phyloP scores from a whole-genome alignment of 2,329 filamentous ascomycete genomes.

The Cordyceps cicadae region DNA sequence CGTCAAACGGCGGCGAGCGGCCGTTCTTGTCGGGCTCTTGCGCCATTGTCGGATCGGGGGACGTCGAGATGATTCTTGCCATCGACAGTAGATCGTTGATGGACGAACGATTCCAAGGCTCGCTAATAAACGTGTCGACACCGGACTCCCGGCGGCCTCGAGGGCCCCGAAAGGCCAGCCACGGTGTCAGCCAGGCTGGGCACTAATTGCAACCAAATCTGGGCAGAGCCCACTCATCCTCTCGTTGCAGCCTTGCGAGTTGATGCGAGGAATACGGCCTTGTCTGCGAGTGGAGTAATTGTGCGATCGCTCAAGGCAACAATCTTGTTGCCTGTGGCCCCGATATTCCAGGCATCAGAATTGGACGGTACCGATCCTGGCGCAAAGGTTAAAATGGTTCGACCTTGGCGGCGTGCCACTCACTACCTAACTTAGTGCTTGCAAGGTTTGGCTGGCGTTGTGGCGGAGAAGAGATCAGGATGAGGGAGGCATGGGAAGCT shows the following conservation, averaged over 20 bases:
- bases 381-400: neutral
- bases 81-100: neutral
- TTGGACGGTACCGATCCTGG: neutral
- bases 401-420: neutral
- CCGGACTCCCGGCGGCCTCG: neutral
- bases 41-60: neutral
- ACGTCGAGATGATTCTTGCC: neutral
- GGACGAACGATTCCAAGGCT: neutral
- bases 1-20: neutral
- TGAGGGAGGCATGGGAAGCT: too few species aligned
- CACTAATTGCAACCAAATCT: neutral
- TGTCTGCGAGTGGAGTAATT: neutral
- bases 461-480: neutral
- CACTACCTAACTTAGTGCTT: too few species aligned
- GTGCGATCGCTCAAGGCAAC: neutral
- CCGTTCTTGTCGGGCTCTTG: neutral
- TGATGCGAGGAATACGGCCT: constrained; percentile 2
- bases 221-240: neutral
- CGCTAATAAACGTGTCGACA: neutral
- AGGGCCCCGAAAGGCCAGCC: neutral
- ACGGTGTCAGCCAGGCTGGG: neutral
- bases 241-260: neutral
- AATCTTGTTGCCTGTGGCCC: neutral
- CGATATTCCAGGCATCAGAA: neutral
- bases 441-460: neutral